Conservation (phyloP, 345 rosid genomes). For the Populus tremula region DNA sequence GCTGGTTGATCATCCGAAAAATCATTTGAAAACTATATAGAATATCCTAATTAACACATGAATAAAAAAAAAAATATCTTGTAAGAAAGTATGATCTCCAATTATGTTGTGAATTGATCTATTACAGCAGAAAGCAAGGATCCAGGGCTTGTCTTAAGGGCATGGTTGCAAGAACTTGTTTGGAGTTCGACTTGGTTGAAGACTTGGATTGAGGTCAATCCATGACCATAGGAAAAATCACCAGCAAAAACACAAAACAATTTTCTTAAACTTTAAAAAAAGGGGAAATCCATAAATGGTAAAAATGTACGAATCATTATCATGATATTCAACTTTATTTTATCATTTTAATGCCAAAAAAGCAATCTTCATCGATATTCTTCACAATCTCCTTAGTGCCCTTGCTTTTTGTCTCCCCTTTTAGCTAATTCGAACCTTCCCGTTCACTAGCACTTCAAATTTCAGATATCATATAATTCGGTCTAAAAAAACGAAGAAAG, state of each 20-base stretch:
- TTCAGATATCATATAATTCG: not conserved
- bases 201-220: too few relatives aligned
- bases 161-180: too few relatives aligned
- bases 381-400: conserved; percentile 17
- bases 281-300: not conserved
- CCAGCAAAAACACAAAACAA: not conserved
- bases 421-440: conserved; percentile 9
- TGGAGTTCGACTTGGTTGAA: too few relatives aligned
- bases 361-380: conserved; percentile 25
- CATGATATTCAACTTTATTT: conserved; percentile 32
- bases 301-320: conserved; percentile 10
- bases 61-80: too few relatives aligned
- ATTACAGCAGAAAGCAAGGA: too few relatives aligned
- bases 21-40: too few relatives aligned
- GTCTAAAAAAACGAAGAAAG: not conserved
- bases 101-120: too few relatives aligned
- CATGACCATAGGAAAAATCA: not conserved
- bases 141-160: too few relatives aligned
- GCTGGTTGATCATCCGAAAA: too few relatives aligned
- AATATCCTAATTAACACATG: too few relatives aligned
- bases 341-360: conserved; percentile 22
- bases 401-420: conserved; percentile 3
- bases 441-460: not conserved
- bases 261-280: not conserved
- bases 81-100: too few relatives aligned